Percentiles rank a stretch among this genome's conserved stretches.
Conservation (phyloP, 2,329 filamentous ascomycete genomes). For the Paraphoma sp. region DNA sequence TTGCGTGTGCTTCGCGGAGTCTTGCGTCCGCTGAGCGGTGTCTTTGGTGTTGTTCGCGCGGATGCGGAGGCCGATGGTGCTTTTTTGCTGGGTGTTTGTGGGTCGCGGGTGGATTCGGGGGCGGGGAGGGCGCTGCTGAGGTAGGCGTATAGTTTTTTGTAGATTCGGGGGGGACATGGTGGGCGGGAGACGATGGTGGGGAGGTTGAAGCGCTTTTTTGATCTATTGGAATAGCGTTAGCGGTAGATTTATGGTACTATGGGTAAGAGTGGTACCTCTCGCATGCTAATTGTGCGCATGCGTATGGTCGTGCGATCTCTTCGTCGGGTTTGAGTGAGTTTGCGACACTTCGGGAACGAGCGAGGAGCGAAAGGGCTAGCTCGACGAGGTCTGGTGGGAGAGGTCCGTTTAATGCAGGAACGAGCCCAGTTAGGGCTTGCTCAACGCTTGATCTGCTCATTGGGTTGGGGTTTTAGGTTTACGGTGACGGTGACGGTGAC, state of each 20-base stretch:
- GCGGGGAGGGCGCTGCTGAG: conserved; percentile 74
- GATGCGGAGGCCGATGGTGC: conserved; percentile 26
- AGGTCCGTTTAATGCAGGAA: conserved; percentile 46
- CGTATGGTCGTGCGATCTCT: conserved; percentile 46
- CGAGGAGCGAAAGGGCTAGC: conserved; percentile 39
- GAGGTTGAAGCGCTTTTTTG: conserved; percentile 61
- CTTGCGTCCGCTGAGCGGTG: conserved; percentile 25
- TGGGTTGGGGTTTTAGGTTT: background rate
- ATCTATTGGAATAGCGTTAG: conserved; percentile 57
- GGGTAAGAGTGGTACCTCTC: conserved; percentile 65
- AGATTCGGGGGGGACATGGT: conserved; percentile 58
- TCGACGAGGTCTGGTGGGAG: conserved; percentile 42
- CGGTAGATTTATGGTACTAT: too few species aligned
- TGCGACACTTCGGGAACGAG: conserved; percentile 46
- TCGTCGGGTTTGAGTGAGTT: conserved; percentile 57
- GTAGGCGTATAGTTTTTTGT: conserved; percentile 83
- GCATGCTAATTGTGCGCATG: conserved; percentile 70
- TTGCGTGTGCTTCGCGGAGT: conserved; percentile 30
- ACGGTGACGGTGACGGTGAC: background rate
- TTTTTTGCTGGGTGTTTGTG: conserved; percentile 42
- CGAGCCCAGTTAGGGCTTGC: conserved; percentile 50
- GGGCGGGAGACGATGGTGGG: conserved; percentile 43
- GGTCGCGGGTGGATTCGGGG: conserved; percentile 27
- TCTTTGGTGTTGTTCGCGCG: conserved; percentile 34
- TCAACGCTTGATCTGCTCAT: conserved; percentile 36